Conservation (phyloP, 371 early-diverging fungal species). For the Rhizopus arrhizus region DNA sequence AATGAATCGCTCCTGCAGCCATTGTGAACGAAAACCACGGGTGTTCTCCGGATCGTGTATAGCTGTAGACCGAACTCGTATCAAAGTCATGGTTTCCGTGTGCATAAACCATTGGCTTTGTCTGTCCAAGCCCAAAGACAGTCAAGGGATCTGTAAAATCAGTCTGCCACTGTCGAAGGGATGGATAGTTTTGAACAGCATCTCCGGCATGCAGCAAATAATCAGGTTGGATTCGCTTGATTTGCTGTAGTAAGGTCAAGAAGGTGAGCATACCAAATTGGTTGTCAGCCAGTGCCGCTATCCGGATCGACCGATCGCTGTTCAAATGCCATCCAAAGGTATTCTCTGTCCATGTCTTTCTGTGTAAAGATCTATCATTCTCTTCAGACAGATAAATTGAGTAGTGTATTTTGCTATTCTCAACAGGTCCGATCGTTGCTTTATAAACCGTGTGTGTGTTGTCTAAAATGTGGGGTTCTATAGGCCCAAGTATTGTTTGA, state of each 20-base stretch:
- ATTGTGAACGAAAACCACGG: slow-evolving; percentile 66
- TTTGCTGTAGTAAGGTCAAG: slow-evolving; percentile 46
- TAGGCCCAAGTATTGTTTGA: slow-evolving; percentile 10
- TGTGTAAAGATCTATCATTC: slow-evolving; percentile 4
- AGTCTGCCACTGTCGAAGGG: slow-evolving; percentile 72
- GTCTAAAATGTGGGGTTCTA: slow-evolving; percentile 41
- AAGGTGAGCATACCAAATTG: slow-evolving; percentile 63
- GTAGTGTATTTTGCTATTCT: slow-evolving; percentile 23
- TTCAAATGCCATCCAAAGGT: slow-evolving; percentile 34
- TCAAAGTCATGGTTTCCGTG: slow-evolving; percentile 82
- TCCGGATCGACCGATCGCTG: slow-evolving; percentile 45
- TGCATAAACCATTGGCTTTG: slow-evolving; percentile 68
- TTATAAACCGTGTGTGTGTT: slow-evolving; percentile 55
- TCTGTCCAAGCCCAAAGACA: slow-evolving; percentile 56
- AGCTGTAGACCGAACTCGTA: slow-evolving; percentile 44
- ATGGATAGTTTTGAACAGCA: slow-evolving; percentile 63
- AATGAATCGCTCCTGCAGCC: slow-evolving; percentile 60
- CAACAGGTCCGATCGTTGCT: slow-evolving; percentile 49
- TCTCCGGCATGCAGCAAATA: slow-evolving; percentile 70
- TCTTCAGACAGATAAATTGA: background rate
- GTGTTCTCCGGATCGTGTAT: slow-evolving; percentile 39
- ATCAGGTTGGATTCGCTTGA: slow-evolving; percentile 45
- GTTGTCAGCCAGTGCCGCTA: slow-evolving; percentile 64
- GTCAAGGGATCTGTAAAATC: slow-evolving; percentile 72
- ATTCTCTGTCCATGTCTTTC: slow-evolving; percentile 33